A percentile compares a stretch with the other conserved stretches of the same genome.
Evolutionary conservation across 176 grass and related monocot species (phyloP).

Genomic region (Ensete glaucum): DNA sequence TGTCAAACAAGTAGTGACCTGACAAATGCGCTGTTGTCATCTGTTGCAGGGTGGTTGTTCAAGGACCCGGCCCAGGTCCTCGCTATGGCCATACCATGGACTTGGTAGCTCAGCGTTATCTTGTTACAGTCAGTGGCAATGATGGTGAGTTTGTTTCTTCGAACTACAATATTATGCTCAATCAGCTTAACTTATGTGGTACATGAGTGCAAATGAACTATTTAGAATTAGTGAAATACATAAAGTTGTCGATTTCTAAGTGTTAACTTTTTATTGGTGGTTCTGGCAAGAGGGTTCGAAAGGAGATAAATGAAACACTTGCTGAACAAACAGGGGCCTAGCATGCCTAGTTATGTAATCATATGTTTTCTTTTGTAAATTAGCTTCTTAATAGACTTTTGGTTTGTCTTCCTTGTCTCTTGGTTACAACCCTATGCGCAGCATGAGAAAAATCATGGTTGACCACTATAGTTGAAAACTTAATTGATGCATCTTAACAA

Average conservation of each 20-base stretch:
- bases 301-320: not conserved
- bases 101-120: slow-evolving; percentile 82
- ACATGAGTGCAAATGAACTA: not conserved
- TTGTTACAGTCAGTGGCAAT: slow-evolving; percentile 90
- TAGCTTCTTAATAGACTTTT: not conserved
- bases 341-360: not conserved
- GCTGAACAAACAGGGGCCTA: not conserved
- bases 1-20: slow-evolving; percentile 17
- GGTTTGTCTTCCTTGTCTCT: not conserved
- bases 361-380: not conserved
- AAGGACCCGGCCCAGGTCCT: slow-evolving; percentile 84
- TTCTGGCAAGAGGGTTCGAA: not conserved
- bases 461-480: too few species aligned
- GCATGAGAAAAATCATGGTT: too few species aligned
- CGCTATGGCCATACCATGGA: slow-evolving; percentile 97
- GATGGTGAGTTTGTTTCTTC: slow-evolving; percentile 51
- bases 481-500: too few species aligned
- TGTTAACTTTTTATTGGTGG: not conserved
- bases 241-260: not conserved
- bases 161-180: not conserved
- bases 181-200: too few species aligned
- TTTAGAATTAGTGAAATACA: not conserved
- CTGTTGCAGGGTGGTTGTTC: slow-evolving; percentile 68
- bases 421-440: too few species aligned
- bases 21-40: slow-evolving; percentile 7